Evolutionary conservation across 2,329 filamentous ascomycete species (phyloP), one percentile per base, ranked within the genome.

Genomic region (Onygena corvina): DNA sequence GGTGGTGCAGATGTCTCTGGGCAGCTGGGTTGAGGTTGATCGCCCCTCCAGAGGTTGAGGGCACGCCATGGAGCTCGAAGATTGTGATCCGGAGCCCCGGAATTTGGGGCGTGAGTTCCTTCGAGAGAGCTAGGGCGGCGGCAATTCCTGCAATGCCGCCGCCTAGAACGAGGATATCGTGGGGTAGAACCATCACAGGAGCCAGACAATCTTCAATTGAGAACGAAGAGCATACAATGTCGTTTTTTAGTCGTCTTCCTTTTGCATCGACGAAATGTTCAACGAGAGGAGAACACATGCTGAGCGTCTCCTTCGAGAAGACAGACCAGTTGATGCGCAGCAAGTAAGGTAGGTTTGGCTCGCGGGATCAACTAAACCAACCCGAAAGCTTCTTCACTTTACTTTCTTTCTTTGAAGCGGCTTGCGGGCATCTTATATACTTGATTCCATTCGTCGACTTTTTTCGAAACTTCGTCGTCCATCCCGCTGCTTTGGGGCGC

Each of bases 1-100:
- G 56, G 30, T 66, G 61, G 21, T 67, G 64, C 4, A 72, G 63
- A 53, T 70, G 66, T 5, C 68, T 60, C 33, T 71, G 61, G 2
- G 68, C 69, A 7, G 69, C 68, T 1, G 69, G 68, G 0, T 68
- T 70, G 14, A 72, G 56, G 50, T 69, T 69, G 50, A 72, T 67
- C 3, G 69, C 68, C 7, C 69, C 68, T 6, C 69, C 69, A 9
- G 67, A 65, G 3, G 67, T 71, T 0, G 68, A 66, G 4, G 68
- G 61, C 5, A 67, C 54, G 12, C 65, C 60, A 50, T 67, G 63
- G 18, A 67, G 61, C 53, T 71, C 69, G 50, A 61, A 69, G 18
- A 69, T 52, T 1, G 58, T 65, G 52, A 69, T 68, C 49, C 49
- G 54, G 16, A 57, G 35, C 16, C 52, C 52, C 2, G 53, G 51